Base-by-base conservation (phyloP, 2,329 filamentous ascomycete species). In the Xylogone sp. region DNA sequence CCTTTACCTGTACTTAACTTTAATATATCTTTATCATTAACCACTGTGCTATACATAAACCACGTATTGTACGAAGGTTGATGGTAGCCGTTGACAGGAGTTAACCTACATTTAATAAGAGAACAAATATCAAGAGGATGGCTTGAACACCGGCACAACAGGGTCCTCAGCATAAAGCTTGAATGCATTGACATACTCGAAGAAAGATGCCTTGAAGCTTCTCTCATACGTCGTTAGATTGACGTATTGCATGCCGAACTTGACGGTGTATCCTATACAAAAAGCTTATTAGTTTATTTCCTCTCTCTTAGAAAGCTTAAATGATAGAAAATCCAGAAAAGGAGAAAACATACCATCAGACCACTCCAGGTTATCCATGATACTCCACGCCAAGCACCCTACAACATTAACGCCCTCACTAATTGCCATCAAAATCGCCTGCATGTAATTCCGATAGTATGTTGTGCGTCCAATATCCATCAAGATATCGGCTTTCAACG, bases 321-420 rank as follows among this genome's bases (percentile, higher is more conserved):
- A n/a, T n/a, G n/a, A n/a, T n/a, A n/a, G n/a, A n/a, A n/a, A n/a
- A n/a, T n/a, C n/a, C n/a, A n/a, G n/a, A n/a, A n/a, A n/a, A n/a
- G n/a, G 46, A n/a, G 20, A 2, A 22, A 21, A 21, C 20, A 13
- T 13, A 43, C 34, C 46, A 49, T 18, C 18, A 42, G 88, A 87
- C 48, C 48, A 50, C 21, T 50, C 48, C 10, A 50, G 27, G 22
- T 50, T 50, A 29, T 93, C 89, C 77, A 93, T 79, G 53, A 94
- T 77, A 65, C 84, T 88, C 88, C 89, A 94, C 19, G 86, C 89
- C 74, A 92, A 83, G 71, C 92, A 93, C 10, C 84, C 88, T 60
- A 79, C 77, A 51, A 92, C 86, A 60, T 92, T 80, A 49, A 91
- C 87, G 22, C 84, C 83, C 63, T 92, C 88, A 7, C 89, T 87